Evolutionary conservation across 768 basidiomycete species (phyloP).

Genomic region (Cantharellus cinnabarinus): DNA sequence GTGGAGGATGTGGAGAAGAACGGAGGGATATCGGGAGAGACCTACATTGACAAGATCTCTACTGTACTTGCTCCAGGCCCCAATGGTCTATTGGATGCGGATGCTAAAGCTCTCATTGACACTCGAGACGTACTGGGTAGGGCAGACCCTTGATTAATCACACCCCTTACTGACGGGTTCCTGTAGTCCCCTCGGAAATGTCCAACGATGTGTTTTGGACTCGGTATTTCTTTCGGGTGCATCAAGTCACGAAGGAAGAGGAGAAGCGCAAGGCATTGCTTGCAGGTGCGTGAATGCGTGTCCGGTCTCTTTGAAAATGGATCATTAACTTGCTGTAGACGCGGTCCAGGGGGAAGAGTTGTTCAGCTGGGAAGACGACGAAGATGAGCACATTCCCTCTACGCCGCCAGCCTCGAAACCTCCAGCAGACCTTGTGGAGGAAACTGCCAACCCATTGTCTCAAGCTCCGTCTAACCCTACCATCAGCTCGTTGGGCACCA

Average conservation of each 20-base stretch:
- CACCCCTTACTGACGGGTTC: neutral
- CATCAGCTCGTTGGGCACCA: conserved; percentile 13
- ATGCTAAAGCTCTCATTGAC: conserved; percentile 31
- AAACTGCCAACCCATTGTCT: conserved; percentile 4
- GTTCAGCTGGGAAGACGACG: conserved; percentile 73
- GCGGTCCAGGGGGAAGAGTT: conserved; percentile 53
- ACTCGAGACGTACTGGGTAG: conserved; percentile 41
- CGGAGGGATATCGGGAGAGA: conserved; percentile 35
- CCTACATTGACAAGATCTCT: conserved; percentile 34
- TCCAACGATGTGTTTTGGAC: conserved; percentile 57
- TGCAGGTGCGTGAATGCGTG: conserved; percentile 29
- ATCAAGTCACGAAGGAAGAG: conserved; percentile 65
- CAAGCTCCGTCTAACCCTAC: conserved; percentile 10
- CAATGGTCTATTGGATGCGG: conserved; percentile 21
- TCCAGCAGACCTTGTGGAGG: neutral
- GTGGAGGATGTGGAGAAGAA: conserved; percentile 29
- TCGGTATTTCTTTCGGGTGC: conserved; percentile 73
- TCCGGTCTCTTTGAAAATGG: neutral
- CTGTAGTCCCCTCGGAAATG: conserved; percentile 47
- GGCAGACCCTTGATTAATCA: conserved; percentile 5
- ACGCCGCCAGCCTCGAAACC: conserved; percentile 9
- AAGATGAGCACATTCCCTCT: conserved; percentile 39
- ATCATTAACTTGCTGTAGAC: conserved; percentile 3
- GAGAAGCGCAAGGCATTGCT: conserved; percentile 58
- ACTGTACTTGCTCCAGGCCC: conserved; percentile 20